Base-by-base conservation (phyloP, 2,329 filamentous ascomycete species). In the Aspergillus hiratsukae region DNA sequence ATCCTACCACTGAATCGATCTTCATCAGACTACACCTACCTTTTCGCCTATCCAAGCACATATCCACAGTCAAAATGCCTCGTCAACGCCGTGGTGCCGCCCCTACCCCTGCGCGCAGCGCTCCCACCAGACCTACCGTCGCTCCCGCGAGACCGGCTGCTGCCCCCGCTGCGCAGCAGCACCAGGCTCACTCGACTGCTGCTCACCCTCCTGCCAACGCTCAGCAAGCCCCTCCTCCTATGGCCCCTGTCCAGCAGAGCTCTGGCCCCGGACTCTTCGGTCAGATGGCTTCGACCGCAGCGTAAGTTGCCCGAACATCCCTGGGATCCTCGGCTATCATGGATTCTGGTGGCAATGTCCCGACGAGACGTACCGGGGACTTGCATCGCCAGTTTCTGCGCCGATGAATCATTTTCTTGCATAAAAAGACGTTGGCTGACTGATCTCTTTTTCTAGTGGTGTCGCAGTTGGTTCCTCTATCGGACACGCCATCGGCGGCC, bases 251-350 rank as follows among this genome's bases (percentile, higher is more conserved):
- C 51, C 75, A 77, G 59, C 78, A 76, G 64, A 77, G 80, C 53
- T 82, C 87, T 64, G 90, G 91, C 28, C 87, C 91, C 4, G 93
- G 94, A 62, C 82, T 99, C 10, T 91, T 99, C 66, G 93, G 91
- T 58, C 91, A 97, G 82, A 97, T 99, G 89, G 94, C 94, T 64
- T 91, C 87, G 72, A 99, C 94, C 56, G 94, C 94, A 75, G 94
- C 94, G 93, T 97, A 87, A 80, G 91, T 87, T 11, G 21, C 53
- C 9, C 14, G 23, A 6, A 54, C 19, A 48, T 58, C 11, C 17
- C 21, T 35, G 43, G 14, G 19, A 29, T 31, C 35, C n/a, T 48
- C 45, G 43, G 43, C 43, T 46, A 9, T 25, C 10, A 46, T 46
- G 14, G 6, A 23, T 46, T 46, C 43, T 27, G 43, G 43, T 46